A percentile compares a stretch with the other conserved stretches of the same genome.
Conservation (phyloP, 2,329 filamentous ascomycete species). For the Diaporthe vaccinii region DNA sequence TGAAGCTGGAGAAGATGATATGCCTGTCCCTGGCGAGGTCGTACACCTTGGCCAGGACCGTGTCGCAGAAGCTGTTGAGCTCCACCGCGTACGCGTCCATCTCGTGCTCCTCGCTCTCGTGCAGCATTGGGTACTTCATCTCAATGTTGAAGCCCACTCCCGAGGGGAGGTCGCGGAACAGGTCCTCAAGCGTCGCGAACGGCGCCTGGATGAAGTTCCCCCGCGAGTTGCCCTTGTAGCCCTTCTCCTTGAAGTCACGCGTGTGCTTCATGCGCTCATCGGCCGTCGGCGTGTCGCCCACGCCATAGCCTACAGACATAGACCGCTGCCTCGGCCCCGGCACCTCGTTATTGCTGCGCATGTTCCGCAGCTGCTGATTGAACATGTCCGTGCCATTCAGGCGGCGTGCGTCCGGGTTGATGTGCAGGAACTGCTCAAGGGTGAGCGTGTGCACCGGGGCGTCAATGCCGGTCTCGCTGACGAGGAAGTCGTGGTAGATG, state of each 20-base stretch:
- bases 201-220: conserved; percentile 96
- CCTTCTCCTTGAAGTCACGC: conserved; percentile 92
- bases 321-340: conserved; percentile 60
- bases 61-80: conserved; percentile 96
- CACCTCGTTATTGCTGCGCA: conserved; percentile 49
- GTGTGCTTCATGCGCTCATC: conserved; percentile 97
- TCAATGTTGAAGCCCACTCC: conserved; percentile 97
- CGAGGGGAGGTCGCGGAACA: conserved; percentile 87
- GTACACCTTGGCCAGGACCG: conserved; percentile 90
- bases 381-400: conserved; percentile 54
- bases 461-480: conserved; percentile 97
- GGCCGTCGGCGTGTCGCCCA: conserved; percentile 52
- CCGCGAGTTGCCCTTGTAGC: conserved; percentile 94
- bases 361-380: conserved; percentile 48
- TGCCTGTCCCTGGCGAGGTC: conserved; percentile 86
- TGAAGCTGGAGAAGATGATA: conserved; percentile 97
- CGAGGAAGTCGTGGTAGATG: conserved; percentile 98
- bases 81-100: conserved; percentile 98
- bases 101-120: conserved; percentile 93
- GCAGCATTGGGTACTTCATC: conserved; percentile 99
- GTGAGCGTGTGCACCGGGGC: conserved; percentile 96
- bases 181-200: conserved; percentile 94
- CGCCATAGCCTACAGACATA: conserved; percentile 67
- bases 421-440: conserved; percentile 93
- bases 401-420: conserved; percentile 73